Conservation (phyloP, 2,329 filamentous ascomycete species). For the Trematosphaeria pertusa region DNA sequence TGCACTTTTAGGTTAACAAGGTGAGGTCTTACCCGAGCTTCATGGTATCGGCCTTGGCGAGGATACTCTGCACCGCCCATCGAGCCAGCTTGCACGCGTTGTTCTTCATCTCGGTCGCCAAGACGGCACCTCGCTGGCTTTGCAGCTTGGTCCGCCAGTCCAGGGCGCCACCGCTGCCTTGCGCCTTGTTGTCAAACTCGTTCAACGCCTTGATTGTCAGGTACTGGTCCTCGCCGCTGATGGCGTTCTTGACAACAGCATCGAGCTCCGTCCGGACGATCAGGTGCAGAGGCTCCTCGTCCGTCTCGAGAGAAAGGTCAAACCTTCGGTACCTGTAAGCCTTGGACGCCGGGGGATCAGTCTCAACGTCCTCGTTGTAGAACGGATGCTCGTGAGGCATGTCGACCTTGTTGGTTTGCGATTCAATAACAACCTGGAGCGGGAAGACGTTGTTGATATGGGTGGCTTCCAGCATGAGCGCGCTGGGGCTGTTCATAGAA, state of each 20-base stretch:
- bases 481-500: conserved; percentile 88
- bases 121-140: conserved; percentile 92
- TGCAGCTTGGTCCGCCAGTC: conserved; percentile 97
- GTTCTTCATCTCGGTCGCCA: conserved; percentile 99
- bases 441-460: conserved; percentile 99
- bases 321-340: conserved; percentile 98
- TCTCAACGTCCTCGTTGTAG: conserved; percentile 93
- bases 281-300: conserved; percentile 91
- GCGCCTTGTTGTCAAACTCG: conserved; percentile 98
- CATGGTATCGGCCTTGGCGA: conserved; percentile 97
- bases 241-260: conserved; percentile 93
- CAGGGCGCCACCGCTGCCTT: conserved; percentile 90
- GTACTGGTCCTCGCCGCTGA: conserved; percentile 89
- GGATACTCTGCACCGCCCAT: conserved; percentile 96
- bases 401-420: conserved; percentile 75
- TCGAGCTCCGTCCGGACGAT: conserved; percentile 95
- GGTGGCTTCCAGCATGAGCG: conserved; percentile 94
- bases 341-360: conserved; percentile 92
- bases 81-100: conserved; percentile 98
- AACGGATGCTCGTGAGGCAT: conserved; percentile 94
- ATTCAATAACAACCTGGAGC: conserved; percentile 91
- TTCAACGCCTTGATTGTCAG: conserved; percentile 95
- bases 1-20: neutral
- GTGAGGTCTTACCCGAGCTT: conserved; percentile 80
- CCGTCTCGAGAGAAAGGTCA: conserved; percentile 87